Evolutionary conservation across 306 rosid genomes (phyloP), one percentile per base, ranked within the genome.

Genomic region (Sphenostylis stenocarpa): DNA sequence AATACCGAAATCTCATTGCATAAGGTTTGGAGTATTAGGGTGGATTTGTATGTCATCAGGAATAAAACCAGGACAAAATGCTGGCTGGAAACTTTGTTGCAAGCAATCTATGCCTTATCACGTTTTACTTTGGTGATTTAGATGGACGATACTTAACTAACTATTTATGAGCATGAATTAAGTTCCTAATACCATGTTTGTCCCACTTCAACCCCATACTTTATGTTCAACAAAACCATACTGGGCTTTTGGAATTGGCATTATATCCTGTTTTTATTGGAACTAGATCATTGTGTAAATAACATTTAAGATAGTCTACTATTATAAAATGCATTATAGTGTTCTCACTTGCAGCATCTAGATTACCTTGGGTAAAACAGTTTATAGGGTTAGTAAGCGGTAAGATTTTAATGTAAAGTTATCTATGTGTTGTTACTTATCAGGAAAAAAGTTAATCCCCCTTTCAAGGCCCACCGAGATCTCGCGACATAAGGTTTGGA

Each of bases 81-180:
- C 45, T 57, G 62, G 17, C 55, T 28, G 76, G 77, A 86, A 72
- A 63, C 68, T 47, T 73, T 51, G 53, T 72, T 31, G n/a, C 33
- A 58, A 45, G 52, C 74, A 67, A 65, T 84, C 88, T 82, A 88
- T 86, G 91, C 85, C 65, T 72, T 82, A 36, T 80, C 14, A 39
- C 69, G 70, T 63, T 86, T 56, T 72, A 44, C 77, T 77, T 79
- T 73, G 83, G 81, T 75, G 77, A 78, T 78, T 77, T 88, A 91
- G 85, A 90, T 88, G 96, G 93, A n/a, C n/a, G 7, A 6, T 55
- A 36, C 62, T 45, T 28, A 28, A 44, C 12, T 14, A 14, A 29
- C 38, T 45, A 34, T 60, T 29, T 70, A 15, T 29, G 13, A 51
- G 38, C 39, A 19, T 29, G 34, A 21, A 63, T 45, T 55, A 49